Evolutionary conservation across 2,329 filamentous ascomycete genomes (phyloP).

Genomic region (Colletotrichum euphorbiae): DNA sequence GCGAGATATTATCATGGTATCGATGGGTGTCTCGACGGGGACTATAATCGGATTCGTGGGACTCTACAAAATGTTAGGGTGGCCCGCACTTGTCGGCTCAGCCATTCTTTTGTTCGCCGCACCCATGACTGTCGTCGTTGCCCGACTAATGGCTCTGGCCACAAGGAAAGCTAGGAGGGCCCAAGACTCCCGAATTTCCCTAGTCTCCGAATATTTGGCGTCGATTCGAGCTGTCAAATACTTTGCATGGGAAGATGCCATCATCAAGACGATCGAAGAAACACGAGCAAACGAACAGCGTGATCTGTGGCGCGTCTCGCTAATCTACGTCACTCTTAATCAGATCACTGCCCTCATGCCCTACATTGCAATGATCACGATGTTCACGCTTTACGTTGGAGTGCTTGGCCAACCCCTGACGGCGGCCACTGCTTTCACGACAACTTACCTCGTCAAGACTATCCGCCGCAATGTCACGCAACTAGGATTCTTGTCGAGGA

Average conservation of each 20-base stretch:
- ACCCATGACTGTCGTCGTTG: constrained; percentile 63
- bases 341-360: constrained; percentile 65
- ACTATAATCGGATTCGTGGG: constrained; percentile 61
- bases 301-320: constrained; percentile 64
- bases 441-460: constrained; percentile 64
- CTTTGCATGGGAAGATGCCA: constrained; percentile 69
- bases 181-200: constrained; percentile 67
- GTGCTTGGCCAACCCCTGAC: constrained; percentile 61
- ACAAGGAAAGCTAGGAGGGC: constrained; percentile 64
- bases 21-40: constrained; percentile 59
- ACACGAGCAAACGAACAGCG: constrained; percentile 64
- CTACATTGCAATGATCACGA: constrained; percentile 62
- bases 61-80: constrained; percentile 67
- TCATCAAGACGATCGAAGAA: constrained; percentile 62
- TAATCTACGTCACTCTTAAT: constrained; percentile 59
- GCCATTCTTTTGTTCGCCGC: constrained; percentile 59
- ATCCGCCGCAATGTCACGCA: constrained; percentile 65
- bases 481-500: constrained; percentile 58
- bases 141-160: constrained; percentile 60
- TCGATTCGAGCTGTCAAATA: constrained; percentile 71
- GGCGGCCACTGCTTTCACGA: constrained; percentile 69
- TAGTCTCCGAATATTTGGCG: constrained; percentile 67
- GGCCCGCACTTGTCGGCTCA: constrained; percentile 65
- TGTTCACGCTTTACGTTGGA: constrained; percentile 64
- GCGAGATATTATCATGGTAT: constrained; percentile 62